A percentile compares a stretch with the other conserved stretches of the same genome.
Evolutionary conservation across 2,329 filamentous ascomycete species (phyloP).

Genomic region (Periconia macrospinosa): DNA sequence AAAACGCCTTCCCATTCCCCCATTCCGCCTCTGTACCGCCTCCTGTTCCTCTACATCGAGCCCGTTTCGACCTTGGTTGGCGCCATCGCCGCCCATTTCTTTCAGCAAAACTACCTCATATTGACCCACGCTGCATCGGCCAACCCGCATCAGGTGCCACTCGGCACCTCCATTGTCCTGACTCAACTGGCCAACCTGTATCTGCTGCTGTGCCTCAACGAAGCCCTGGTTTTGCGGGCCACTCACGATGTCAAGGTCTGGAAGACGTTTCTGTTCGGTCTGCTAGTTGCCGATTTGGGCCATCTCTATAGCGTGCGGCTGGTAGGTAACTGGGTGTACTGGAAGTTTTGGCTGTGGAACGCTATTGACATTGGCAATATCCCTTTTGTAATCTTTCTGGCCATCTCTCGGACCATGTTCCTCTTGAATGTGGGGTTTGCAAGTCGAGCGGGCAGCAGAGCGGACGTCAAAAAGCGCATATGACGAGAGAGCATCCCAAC

Average conservation of each 20-base stretch:
- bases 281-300: conserved; percentile 75
- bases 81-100: conserved; percentile 56
- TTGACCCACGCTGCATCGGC: conserved; percentile 63
- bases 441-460: background rate
- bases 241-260: conserved; percentile 71
- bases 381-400: conserved; percentile 69
- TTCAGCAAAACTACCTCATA: conserved; percentile 60
- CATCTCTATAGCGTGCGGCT: conserved; percentile 69
- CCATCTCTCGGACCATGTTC: conserved; percentile 37
- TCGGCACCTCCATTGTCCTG: conserved; percentile 67
- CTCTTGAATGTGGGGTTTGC: conserved; percentile 30
- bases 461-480: background rate
- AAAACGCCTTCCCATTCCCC: conserved; percentile 29
- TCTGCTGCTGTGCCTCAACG: conserved; percentile 74
- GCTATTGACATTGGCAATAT: conserved; percentile 70
- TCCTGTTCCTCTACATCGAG: conserved; percentile 78
- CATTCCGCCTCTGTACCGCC: conserved; percentile 64
- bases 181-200: conserved; percentile 80
- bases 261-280: conserved; percentile 65
- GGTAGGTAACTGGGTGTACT: conserved; percentile 66
- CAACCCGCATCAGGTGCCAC: conserved; percentile 52
- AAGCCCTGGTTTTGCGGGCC: conserved; percentile 72
- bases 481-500: background rate
- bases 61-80: conserved; percentile 58
- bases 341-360: conserved; percentile 65